Percentiles rank a stretch among this genome's conserved stretches.
Conservation (phyloP, 2,329 filamentous ascomycete species). For the Ceratocystis cacaofunesta region DNA sequence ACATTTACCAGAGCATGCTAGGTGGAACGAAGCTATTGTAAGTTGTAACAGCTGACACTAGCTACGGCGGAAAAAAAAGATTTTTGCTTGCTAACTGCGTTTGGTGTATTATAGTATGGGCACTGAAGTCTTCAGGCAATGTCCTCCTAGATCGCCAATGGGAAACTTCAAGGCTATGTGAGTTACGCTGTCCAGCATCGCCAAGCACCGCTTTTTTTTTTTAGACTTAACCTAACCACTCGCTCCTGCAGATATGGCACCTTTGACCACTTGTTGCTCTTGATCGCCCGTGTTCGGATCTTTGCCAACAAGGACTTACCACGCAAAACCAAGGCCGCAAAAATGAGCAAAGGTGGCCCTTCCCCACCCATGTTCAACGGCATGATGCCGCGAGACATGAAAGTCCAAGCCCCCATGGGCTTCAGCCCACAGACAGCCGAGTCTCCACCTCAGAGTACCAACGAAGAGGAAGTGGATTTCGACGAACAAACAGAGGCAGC, state of each 20-base stretch:
- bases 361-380: conserved; percentile 37
- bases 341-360: conserved; percentile 23
- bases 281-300: conserved; percentile 64
- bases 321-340: conserved; percentile 54
- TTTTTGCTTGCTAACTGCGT: conserved; percentile 12
- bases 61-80: neutral
- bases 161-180: conserved; percentile 60
- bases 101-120: conserved; percentile 45
- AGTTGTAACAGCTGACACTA: conserved; percentile 27
- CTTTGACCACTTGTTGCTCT: conserved; percentile 71
- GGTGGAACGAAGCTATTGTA: conserved; percentile 77
- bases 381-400: conserved; percentile 39
- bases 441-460: conserved; percentile 29
- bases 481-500: conserved; percentile 54
- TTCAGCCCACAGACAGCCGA: conserved; percentile 37
- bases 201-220: neutral
- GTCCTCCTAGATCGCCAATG: conserved; percentile 68
- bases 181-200: conserved; percentile 22
- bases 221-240: neutral
- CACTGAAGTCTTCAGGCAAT: conserved; percentile 69
- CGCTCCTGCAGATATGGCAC: conserved; percentile 55
- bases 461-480: conserved; percentile 41
- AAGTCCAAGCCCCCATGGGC: conserved; percentile 37
- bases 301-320: conserved; percentile 65
- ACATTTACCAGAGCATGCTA: conserved; percentile 77